Evolutionary conservation across 768 basidiomycete species (phyloP).

Genomic region (Mycena haematopus): DNA sequence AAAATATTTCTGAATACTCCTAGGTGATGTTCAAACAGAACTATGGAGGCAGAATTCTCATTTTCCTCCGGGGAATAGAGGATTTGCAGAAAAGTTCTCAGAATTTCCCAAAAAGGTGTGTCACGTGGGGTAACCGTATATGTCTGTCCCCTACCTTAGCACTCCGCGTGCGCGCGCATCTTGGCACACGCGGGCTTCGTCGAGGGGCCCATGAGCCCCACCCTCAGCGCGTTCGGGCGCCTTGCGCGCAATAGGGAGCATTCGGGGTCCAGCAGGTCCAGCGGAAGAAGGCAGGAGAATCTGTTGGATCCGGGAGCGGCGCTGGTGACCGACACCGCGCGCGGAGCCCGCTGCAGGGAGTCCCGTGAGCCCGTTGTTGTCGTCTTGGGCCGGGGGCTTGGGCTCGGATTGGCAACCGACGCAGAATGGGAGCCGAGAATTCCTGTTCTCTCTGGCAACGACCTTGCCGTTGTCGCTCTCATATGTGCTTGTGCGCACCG

Average conservation of each 20-base stretch:
- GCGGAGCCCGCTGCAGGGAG: slow-evolving; percentile 11
- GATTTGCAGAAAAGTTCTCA: too few species aligned
- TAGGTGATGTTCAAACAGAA: too few species aligned
- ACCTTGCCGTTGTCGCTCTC: not conserved
- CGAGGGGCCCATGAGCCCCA: slow-evolving; percentile 28
- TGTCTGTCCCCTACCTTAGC: slow-evolving; percentile 17
- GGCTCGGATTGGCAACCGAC: slow-evolving; percentile 28
- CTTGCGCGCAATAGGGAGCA: slow-evolving; percentile 13
- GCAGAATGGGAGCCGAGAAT: not conserved
- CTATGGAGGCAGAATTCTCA: too few species aligned
- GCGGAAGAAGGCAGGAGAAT: slow-evolving; percentile 16
- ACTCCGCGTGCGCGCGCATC: slow-evolving; percentile 17
- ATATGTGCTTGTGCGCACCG: slow-evolving; percentile 7
- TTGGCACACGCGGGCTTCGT: slow-evolving; percentile 19
- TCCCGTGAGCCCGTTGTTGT: slow-evolving; percentile 19
- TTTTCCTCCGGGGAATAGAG: too few species aligned
- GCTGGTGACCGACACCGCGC: too few species aligned
- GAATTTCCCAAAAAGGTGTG: slow-evolving; percentile 2
- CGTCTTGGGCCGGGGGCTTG: slow-evolving; percentile 29
- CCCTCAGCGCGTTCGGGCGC: slow-evolving; percentile 26
- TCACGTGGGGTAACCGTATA: slow-evolving; percentile 26
- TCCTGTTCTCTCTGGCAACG: not conserved
- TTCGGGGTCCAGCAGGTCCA: slow-evolving; percentile 18
- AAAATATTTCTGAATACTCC: too few species aligned
- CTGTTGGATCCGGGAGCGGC: not conserved